A percentile compares a stretch with the other conserved stretches of the same genome.
These are phyloP conservation scores for Tricholoma matsutake DNA, from an alignment of 768 basidiomycete genomes.

Conservation along the genomic window DNA sequence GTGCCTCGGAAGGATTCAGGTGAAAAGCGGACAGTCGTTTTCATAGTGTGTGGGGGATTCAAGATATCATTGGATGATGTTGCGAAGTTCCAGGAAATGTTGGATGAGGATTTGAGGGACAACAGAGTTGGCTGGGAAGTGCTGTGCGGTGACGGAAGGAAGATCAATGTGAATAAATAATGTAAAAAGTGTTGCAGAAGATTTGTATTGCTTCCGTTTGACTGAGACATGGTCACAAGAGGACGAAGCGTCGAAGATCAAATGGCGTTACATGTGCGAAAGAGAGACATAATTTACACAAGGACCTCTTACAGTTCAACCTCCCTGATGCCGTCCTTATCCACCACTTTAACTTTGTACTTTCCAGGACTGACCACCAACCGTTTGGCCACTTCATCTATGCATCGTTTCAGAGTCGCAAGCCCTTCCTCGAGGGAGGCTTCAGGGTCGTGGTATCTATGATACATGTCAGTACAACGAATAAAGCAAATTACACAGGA, in stretches of 20 bases:
- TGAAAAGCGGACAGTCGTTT: conserved; percentile 46
- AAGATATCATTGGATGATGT: conserved; percentile 59
- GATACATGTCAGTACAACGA: not conserved
- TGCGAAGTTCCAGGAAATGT: conserved; percentile 40
- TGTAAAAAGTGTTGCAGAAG: not conserved
- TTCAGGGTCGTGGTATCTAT: conserved; percentile 88
- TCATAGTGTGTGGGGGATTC: conserved; percentile 71
- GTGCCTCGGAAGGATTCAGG: conserved; percentile 33
- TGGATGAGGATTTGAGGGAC: conserved; percentile 32
- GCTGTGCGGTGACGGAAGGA: conserved; percentile 38
- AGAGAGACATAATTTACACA: not conserved
- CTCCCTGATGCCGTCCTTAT: conserved; percentile 86
- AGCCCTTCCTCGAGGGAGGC: conserved; percentile 84
- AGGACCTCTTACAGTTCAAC: conserved; percentile 53
- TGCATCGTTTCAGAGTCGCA: conserved; percentile 78
- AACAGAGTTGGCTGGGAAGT: conserved; percentile 32
- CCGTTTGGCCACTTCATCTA: conserved; percentile 84
- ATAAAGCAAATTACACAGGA: not conserved
- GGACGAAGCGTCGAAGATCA: too few species aligned
- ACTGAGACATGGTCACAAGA: not conserved
- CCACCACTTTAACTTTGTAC: conserved; percentile 89
- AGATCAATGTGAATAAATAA: conserved; percentile 28
- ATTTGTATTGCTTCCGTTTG: not conserved
- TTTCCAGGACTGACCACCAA: conserved; percentile 74
- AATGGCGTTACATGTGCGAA: too few species aligned